Evolutionary conservation across 2,329 filamentous ascomycete species (phyloP), one percentile per base, ranked within the genome.

Genomic region (Alternaria arbusti): DNA sequence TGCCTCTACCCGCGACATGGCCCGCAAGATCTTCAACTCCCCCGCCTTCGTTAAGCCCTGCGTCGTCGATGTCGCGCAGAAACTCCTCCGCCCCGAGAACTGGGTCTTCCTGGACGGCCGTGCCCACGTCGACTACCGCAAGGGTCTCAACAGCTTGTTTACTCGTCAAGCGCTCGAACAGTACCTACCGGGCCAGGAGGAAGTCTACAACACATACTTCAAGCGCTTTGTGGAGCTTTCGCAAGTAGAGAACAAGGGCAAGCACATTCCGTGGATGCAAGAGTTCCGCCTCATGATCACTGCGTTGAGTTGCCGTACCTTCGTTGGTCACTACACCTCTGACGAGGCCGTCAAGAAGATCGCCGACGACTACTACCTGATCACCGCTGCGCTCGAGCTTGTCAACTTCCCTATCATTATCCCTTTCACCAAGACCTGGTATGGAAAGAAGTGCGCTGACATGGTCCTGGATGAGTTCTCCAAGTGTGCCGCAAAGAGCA

Each of bases 31-130:
- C 73, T 94, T 98, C 87, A 98, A 97, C 83, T 96, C 94, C 20
- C 96, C 96, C 25, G 80, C 84, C 55, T 98, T 90, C 77, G 94
- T 97, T 79, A 97, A 97, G 84, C 96, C 96, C 45, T 98, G 94
- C 77, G 94, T 99, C 66, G 96, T 99, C 68, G 95, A 98, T 79
- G 89, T 91, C 63, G 96, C 96, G 20, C 90, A 93, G 82, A 98
- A 98, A 84, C 91, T 99, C 54, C 89, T 99, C 56, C 92, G 96
- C 63, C 87, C 90, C 65, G 91, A 91, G 75, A 97, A 97, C 84
- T 99, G 94, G 93, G 96, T 98, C 17, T 98, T 98, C 83, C 85
- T 99, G 70, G 95, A 98, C 78, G 96, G 96, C 76, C 96, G 94
- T 83, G 89, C 90, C 43, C 96, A 99, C 75, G 93, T 97, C 71